Conservation (phyloP, 1,139 yeast genomes). For the Martiniozyma asiatica region DNA sequence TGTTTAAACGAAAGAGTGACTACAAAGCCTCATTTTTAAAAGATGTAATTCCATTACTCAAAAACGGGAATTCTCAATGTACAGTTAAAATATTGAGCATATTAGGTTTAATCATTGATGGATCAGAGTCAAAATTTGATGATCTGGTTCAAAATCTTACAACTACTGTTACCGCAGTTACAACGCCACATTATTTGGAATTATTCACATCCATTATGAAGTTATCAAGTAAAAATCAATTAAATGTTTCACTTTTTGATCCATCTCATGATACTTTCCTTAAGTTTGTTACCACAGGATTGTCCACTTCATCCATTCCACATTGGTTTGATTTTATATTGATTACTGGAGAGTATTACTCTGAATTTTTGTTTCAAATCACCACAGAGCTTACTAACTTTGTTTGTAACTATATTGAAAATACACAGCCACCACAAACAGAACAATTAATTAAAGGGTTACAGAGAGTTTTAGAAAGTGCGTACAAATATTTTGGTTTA, state of each 20-base stretch:
- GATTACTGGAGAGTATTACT: slow-evolving; percentile 14
- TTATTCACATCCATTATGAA: slow-evolving; percentile 15
- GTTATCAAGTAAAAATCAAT: slow-evolving; percentile 13
- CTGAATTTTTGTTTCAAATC: slow-evolving; percentile 33
- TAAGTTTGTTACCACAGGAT: slow-evolving; percentile 17
- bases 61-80: slow-evolving; percentile 23
- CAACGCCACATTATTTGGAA: slow-evolving; percentile 13
- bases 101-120: slow-evolving; percentile 36
- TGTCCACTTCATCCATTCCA: slow-evolving; percentile 14
- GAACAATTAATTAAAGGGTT: slow-evolving; percentile 46
- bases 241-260: slow-evolving; percentile 13
- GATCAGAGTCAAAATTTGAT: slow-evolving; percentile 41
- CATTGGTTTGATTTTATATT: slow-evolving; percentile 19
- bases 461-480: slow-evolving; percentile 46
- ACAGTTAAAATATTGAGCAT: slow-evolving; percentile 29
- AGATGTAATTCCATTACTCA: not conserved
- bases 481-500: slow-evolving; percentile 41
- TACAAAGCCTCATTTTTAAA: slow-evolving; percentile 13
- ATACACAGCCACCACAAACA: slow-evolving; percentile 7
- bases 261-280: slow-evolving; percentile 10
- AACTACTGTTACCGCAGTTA: slow-evolving; percentile 3
- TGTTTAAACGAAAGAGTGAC: too few relatives aligned
- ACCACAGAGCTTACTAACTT: slow-evolving; percentile 37
- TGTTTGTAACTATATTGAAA: slow-evolving; percentile 31
- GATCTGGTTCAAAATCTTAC: slow-evolving; percentile 26